These are phyloP conservation scores for Elongisporangium undulatum DNA, from an alignment of 352 stramenopile species.

Conservation along the genomic window DNA sequence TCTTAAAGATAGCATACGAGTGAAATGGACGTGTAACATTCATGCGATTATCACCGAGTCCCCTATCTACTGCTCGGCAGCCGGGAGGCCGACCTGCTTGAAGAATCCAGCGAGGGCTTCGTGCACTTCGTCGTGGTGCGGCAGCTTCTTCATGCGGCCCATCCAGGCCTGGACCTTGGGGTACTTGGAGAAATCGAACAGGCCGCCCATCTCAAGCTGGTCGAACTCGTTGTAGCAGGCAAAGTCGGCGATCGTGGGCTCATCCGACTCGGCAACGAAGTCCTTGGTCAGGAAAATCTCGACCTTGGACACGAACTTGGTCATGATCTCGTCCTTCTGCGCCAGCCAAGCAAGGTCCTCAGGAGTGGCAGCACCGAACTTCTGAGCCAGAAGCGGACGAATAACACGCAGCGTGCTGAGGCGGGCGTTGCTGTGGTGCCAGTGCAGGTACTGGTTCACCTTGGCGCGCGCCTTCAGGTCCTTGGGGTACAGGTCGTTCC, in stretches of 20 bases:
- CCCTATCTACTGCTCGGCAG: neutral
- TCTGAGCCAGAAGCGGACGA: slow-evolving; percentile 20
- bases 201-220: slow-evolving; percentile 45
- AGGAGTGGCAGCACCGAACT: slow-evolving; percentile 18
- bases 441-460: slow-evolving; percentile 63
- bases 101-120: slow-evolving; percentile 20
- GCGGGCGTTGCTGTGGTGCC: slow-evolving; percentile 60
- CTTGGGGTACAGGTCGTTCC: slow-evolving; percentile 42
- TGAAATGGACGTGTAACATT: neutral
- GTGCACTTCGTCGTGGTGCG: slow-evolving; percentile 54
- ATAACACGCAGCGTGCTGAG: slow-evolving; percentile 40
- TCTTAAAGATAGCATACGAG: too few relatives aligned
- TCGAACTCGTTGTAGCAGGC: slow-evolving; percentile 58
- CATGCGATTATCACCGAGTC: neutral
- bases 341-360: slow-evolving; percentile 31
- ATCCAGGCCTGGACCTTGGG: slow-evolving; percentile 47
- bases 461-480: slow-evolving; percentile 42
- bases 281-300: slow-evolving; percentile 46
- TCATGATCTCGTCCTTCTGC: slow-evolving; percentile 28
- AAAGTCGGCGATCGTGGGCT: slow-evolving; percentile 53
- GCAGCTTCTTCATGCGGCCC: slow-evolving; percentile 46
- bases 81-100: slow-evolving; percentile 16
- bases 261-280: slow-evolving; percentile 38
- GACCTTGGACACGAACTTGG: slow-evolving; percentile 27
- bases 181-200: slow-evolving; percentile 51